Evolutionary conservation across 768 basidiomycete species (phyloP), one percentile per base, ranked within the genome.

Genomic region (Podaxis sp.): DNA sequence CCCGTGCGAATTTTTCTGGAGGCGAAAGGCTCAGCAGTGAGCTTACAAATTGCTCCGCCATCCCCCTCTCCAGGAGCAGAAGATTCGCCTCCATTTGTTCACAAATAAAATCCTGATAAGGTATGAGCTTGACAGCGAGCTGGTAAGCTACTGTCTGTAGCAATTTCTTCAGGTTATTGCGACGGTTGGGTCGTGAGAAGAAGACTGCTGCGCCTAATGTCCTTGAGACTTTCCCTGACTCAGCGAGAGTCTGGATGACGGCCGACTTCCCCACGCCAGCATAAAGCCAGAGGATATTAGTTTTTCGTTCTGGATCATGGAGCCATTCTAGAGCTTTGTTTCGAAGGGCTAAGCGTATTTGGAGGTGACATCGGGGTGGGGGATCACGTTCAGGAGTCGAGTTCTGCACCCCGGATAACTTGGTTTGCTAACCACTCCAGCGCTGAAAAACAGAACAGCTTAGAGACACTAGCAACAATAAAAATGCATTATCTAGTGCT

Each of bases 101-200:
- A 2, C 67, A 52, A 19, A 76, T 56, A 19, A 42, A 55, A 19
- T 59, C 38, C 17, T 59, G 68, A 65, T 65, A 60, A 46, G 38
- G 17, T 59, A 66, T 61, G 63, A 60, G 48, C 48, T 61, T 52
- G 1, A 63, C 61, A 11, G 69, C 71, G 13, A 75, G 66, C 19
- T 66, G 63, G 54, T 69, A 67, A 3, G 71, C 69, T 22, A 75
- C 57, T 0, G 75, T 71, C 7, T 71, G 65, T 58, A 74, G 11
- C n/a, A 26, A 6, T 24, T 49, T 24, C 48, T 24, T 17, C n/a
- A 19, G 48, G 24, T 24, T 22, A 12, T 49, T 22, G 11, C 19
- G 48, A 22, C 22, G 22, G 48, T 49, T 49, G 48, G 48, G 19
- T 9, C 48, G 17, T 7, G 48, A 49, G 24, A 49, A 49, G 48